phyloP scores from a whole-genome alignment of 23 red algal genomes.

The Gracilaria caudata region DNA sequence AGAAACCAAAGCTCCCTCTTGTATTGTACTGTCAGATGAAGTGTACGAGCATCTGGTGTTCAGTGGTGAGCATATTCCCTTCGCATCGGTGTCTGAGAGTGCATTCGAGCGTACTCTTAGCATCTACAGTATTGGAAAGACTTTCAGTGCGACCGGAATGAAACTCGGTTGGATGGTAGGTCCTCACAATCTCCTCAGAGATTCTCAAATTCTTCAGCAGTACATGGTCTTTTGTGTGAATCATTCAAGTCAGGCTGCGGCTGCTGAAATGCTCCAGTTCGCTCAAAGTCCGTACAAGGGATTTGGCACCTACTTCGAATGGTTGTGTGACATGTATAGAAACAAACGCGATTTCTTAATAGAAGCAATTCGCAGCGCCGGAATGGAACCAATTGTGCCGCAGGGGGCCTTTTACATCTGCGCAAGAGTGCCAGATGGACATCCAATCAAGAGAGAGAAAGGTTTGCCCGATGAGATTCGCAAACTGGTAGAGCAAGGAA shows the following conservation, averaged over 20 bases:
- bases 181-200: constrained; percentile 56
- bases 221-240: constrained; percentile 78
- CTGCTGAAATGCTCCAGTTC: constrained; percentile 59
- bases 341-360: constrained; percentile 77
- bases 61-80: constrained; percentile 74
- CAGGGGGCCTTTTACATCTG: constrained; percentile 92
- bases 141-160: constrained; percentile 87
- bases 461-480: constrained; percentile 49
- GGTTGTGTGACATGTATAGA: constrained; percentile 51
- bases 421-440: constrained; percentile 43
- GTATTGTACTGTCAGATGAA: constrained; percentile 87
- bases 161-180: constrained; percentile 86
- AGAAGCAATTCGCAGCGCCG: constrained; percentile 46
- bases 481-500: constrained; percentile 11
- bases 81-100: constrained; percentile 67
- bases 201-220: constrained; percentile 76
- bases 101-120: constrained; percentile 76
- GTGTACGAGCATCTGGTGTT: constrained; percentile 95
- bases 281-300: constrained; percentile 73
- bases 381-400: constrained; percentile 78
- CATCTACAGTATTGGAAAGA: constrained; percentile 88
- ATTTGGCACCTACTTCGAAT: constrained; percentile 72
- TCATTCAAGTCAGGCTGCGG: constrained; percentile 75
- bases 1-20: constrained; percentile 53
- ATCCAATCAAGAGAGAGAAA: neutral